These are phyloP conservation scores for Fusarium scirpi DNA, from an alignment of 2,329 filamentous ascomycete species.

Conservation along the genomic window DNA sequence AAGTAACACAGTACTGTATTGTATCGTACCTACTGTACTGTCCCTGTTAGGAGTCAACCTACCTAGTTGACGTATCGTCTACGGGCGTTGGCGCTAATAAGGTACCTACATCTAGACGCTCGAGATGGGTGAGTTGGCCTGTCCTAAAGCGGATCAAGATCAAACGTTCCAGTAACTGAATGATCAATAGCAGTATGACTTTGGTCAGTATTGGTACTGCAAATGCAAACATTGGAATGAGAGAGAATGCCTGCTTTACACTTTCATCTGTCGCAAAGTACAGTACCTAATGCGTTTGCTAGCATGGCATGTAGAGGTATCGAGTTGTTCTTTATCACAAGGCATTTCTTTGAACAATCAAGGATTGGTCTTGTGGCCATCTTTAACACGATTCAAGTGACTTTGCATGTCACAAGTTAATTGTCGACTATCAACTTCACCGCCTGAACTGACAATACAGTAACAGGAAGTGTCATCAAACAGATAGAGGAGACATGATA, in stretches of 20 bases:
- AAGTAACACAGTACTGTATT: slow-evolving; percentile 1
- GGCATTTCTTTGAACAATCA: slow-evolving; percentile 2
- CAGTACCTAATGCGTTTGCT: too few species aligned
- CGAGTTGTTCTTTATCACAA: slow-evolving; percentile 25
- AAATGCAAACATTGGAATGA: slow-evolving; percentile 11
- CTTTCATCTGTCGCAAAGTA: not conserved
- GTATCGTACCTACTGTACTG: not conserved
- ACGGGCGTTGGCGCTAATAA: not conserved
- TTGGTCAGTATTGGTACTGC: not conserved
- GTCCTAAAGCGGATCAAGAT: not conserved
- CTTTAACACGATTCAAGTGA: slow-evolving; percentile 35
- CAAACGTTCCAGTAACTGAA: not conserved
- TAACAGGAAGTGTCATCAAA: not conserved
- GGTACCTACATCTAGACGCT: not conserved
- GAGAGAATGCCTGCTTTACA: not conserved
- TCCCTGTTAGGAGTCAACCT: not conserved
- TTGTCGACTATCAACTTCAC: slow-evolving; percentile 1
- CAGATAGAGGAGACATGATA: not conserved
- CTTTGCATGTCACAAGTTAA: slow-evolving; percentile 35
- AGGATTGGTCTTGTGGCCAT: slow-evolving; percentile 11
- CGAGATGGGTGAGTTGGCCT: not conserved
- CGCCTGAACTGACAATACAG: slow-evolving; percentile 1
- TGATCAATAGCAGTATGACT: not conserved
- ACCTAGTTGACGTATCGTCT: not conserved
- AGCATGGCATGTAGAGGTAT: not conserved